Evolutionary conservation across 208 protist genomes (phyloP).

Genomic region (Wallacemonas sp.): DNA sequence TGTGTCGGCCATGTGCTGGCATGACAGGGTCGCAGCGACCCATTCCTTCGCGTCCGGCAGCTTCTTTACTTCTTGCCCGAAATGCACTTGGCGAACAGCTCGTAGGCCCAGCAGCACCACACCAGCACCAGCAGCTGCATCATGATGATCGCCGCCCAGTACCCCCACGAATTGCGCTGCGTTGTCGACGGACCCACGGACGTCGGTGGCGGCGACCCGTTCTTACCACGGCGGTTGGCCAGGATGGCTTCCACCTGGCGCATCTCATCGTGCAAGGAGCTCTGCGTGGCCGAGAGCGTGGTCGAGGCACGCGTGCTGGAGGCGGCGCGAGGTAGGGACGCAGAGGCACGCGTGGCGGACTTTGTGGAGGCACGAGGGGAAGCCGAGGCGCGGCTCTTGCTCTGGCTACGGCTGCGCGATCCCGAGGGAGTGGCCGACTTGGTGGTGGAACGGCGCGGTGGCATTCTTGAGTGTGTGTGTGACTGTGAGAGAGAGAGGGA

Average conservation of each 20-base stretch:
- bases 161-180: conserved; percentile 32
- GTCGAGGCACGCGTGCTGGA: conserved; percentile 1
- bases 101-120: conserved; percentile 61
- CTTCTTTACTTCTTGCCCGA: conserved; percentile 20
- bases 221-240: conserved; percentile 27
- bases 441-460: conserved; percentile 32
- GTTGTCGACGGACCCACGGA: conserved; percentile 12
- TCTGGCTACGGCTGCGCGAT: conserved; percentile 19
- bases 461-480: conserved; percentile 13
- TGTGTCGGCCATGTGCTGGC: too few species aligned
- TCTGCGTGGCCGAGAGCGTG: background rate
- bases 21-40: too few species aligned
- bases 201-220: conserved; percentile 6
- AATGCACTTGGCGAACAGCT: conserved; percentile 43
- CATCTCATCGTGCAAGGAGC: conserved; percentile 29
- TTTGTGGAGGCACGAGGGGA: conserved; percentile 15
- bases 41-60: conserved; percentile 6
- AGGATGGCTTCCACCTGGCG: conserved; percentile 53
- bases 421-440: conserved; percentile 18
- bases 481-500: background rate
- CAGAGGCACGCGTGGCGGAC: conserved; percentile 12
- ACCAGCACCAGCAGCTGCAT: conserved; percentile 66
- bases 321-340: background rate
- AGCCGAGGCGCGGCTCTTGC: conserved; percentile 11
- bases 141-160: conserved; percentile 55